Evolutionary conservation across 805 yeast species (phyloP), one percentile per base, ranked within the genome.

Genomic region (Candida sonorensis): DNA sequence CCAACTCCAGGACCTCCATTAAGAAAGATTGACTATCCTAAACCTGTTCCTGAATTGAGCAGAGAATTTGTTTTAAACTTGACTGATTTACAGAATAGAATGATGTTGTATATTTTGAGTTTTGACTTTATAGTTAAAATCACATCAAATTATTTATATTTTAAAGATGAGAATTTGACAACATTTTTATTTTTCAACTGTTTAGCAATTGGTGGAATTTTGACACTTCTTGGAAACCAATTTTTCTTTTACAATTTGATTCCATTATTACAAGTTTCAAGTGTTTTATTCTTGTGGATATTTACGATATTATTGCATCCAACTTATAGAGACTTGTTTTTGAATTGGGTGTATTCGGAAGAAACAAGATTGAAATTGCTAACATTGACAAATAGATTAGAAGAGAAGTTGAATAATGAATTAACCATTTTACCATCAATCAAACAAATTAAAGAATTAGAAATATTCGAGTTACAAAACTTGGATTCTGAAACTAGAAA

Each of bases 61-160:
- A 65, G 82, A 34, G 95, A 86, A 51, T 86, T 85, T 50, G 56
- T 80, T 14, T 51, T 85, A 35, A 86, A 86, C 51, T 62, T 83
- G 46, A 83, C 94, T 1, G 95, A 86, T 59, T 62, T 85, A 37
- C 95, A 86, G 50, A 86, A 86, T 51, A 80, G 77, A 48, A 78
- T 82, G 84, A 50, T 77, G 19, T 48, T 77, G 10, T 84, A 79
- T 51, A 77, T 81, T 8, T 53, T 61, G 10, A 57, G 64, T 0
- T 85, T 77, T 67, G 90, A 86, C 55, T 64, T 66, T 15, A 31
- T 74, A 4, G 61, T 66, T 14, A 56, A 63, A 44, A 35, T 72
- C 26, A 61, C 81, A 20, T 57, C 62, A 14, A 75, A 71, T 35
- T 76, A 77, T 51, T 72, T 81, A 1, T 78, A 69, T 48, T 85